Evolutionary conservation across 2,329 filamentous ascomycete species (phyloP).

Genomic region (Ceratocystis ficicola): DNA sequence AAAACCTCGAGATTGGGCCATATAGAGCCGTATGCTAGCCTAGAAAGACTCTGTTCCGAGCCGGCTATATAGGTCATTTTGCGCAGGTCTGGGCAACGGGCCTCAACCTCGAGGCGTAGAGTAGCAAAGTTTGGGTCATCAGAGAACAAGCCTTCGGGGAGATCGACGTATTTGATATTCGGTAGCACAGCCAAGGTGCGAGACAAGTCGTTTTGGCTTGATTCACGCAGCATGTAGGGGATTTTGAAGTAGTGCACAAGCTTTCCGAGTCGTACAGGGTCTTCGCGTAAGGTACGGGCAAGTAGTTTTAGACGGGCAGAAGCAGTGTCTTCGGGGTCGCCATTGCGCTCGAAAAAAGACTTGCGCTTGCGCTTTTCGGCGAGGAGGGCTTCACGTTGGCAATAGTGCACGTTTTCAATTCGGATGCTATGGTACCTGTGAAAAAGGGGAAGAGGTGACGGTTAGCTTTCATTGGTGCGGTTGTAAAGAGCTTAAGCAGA

Average conservation of each 20-base stretch:
- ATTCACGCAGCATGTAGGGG: constrained; percentile 89
- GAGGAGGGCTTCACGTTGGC: constrained; percentile 70
- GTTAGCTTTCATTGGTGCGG: neutral
- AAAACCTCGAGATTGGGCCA: constrained; percentile 64
- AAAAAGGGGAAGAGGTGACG: constrained; percentile 6
- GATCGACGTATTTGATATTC: constrained; percentile 76
- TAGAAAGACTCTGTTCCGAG: constrained; percentile 63
- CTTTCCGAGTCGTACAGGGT: constrained; percentile 53
- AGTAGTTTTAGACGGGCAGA: constrained; percentile 64
- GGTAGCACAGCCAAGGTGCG: constrained; percentile 74
- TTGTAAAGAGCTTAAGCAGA: no score
- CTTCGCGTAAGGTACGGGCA: constrained; percentile 69
- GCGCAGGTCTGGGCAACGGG: constrained; percentile 66
- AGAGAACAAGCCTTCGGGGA: constrained; percentile 75
- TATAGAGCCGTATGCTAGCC: constrained; percentile 49
- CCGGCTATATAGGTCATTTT: constrained; percentile 80
- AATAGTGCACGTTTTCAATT: constrained; percentile 91
- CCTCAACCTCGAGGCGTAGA: constrained; percentile 72
- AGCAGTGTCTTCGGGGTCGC: constrained; percentile 68
- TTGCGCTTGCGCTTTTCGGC: constrained; percentile 65
- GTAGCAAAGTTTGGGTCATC: constrained; percentile 66
- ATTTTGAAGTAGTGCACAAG: constrained; percentile 71
- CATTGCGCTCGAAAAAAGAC: constrained; percentile 62
- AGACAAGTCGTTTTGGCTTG: constrained; percentile 70
- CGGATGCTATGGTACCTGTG: constrained; percentile 74